Conservation (phyloP, 176 grass and related monocot species). For the Miscanthus lutarioriparius region DNA sequence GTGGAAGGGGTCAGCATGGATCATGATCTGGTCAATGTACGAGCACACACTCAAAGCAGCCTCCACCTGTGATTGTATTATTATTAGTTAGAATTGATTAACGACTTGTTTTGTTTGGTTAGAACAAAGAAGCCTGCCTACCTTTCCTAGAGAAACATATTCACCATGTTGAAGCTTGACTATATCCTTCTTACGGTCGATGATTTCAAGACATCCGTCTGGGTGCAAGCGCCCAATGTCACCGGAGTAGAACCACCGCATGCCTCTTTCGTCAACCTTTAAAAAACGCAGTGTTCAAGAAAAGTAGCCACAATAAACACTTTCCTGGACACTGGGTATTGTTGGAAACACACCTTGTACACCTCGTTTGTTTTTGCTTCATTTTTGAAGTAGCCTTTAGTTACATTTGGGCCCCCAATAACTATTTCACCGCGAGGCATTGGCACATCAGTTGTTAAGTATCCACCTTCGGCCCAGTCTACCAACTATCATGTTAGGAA, state of each 20-base stretch:
- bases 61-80: conserved; percentile 65
- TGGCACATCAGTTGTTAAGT: conserved; percentile 76
- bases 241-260: conserved; percentile 93
- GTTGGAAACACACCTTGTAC: conserved; percentile 65
- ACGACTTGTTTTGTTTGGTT: neutral
- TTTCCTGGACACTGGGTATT: neutral
- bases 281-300: conserved; percentile 6
- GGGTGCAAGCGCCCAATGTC: conserved; percentile 85
- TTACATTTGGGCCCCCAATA: conserved; percentile 89
- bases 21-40: conserved; percentile 87
- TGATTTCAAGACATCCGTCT: conserved; percentile 92
- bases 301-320: neutral
- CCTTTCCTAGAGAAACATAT: conserved; percentile 98
- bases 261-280: conserved; percentile 81
- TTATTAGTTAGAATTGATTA: neutral
- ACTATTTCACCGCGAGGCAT: conserved; percentile 97
- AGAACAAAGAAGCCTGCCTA: conserved; percentile 23
- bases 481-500: conserved; percentile 60
- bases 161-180: conserved; percentile 98
- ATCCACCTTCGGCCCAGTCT: conserved; percentile 90
- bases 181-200: conserved; percentile 95
- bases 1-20: conserved; percentile 83
- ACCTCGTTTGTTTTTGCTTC: conserved; percentile 91
- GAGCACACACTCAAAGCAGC: conserved; percentile 62
- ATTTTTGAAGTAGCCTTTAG: conserved; percentile 89